Percentiles rank a stretch among this genome's conserved stretches.
phyloP scores from a whole-genome alignment of 768 basidiomycete species.

The Termitomyces titanicus region DNA sequence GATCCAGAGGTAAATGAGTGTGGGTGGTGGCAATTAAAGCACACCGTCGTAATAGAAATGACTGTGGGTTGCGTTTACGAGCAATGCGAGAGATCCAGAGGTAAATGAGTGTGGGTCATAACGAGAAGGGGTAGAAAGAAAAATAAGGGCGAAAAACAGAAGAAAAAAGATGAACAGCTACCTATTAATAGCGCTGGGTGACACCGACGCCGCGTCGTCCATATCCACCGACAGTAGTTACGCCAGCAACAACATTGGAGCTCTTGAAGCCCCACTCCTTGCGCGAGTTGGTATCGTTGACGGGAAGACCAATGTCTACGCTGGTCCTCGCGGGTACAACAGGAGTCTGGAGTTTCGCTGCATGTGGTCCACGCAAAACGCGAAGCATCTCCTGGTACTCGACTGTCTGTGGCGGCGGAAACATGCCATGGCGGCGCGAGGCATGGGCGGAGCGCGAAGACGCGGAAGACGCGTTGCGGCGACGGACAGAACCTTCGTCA shows the following conservation, averaged over 20 bases:
- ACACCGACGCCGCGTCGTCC: constrained; percentile 5
- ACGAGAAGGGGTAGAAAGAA: neutral
- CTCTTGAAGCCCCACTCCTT: constrained; percentile 7
- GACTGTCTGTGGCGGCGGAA: neutral
- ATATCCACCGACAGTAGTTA: constrained; percentile 12
- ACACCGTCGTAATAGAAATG: neutral
- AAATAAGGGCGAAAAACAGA: neutral
- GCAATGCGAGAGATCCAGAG: neutral
- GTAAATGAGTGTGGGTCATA: neutral
- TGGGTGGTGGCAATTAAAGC: neutral
- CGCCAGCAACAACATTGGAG: neutral
- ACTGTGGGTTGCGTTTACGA: neutral
- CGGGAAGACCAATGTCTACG: constrained; percentile 1
- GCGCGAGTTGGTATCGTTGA: constrained; percentile 5
- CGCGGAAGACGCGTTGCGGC: constrained; percentile 14
- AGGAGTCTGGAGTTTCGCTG: constrained; percentile 6
- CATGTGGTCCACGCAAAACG: constrained; percentile 12
- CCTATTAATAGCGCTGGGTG: constrained; percentile 6
- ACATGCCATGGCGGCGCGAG: neutral
- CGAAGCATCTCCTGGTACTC: constrained; percentile 7
- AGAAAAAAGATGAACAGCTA: neutral
- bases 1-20: neutral
- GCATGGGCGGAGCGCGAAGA: constrained; percentile 11
- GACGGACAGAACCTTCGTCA: constrained; percentile 2
- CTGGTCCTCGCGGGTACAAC: neutral